Percentiles rank a stretch among this genome's conserved stretches.
Evolutionary conservation across 495 filamentous ascomycete species (phyloP).

Genomic region (Tuber magnatum): DNA sequence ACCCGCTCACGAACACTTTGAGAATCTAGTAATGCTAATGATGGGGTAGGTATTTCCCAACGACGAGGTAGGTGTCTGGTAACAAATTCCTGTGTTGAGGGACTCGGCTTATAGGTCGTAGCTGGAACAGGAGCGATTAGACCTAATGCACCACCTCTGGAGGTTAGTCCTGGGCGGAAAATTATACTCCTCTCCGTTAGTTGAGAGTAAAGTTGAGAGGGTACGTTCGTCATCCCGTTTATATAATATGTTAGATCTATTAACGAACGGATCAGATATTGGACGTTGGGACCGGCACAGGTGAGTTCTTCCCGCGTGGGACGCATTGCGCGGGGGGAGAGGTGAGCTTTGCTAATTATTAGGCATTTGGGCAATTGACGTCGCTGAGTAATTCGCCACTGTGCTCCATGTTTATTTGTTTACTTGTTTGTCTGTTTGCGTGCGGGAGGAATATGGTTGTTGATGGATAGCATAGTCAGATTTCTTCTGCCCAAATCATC

Average conservation of each 20-base stretch:
- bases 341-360: background rate
- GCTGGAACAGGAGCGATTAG: constrained; percentile 43
- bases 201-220: constrained; percentile 43
- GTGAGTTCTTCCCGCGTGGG: constrained; percentile 13
- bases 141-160: constrained; percentile 61
- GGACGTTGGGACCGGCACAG: constrained; percentile 43
- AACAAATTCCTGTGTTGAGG: background rate
- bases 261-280: constrained; percentile 6
- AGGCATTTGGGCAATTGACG: constrained; percentile 39
- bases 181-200: constrained; percentile 54
- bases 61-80: constrained; percentile 9
- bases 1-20: background rate
- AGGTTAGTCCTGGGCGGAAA: constrained; percentile 50
- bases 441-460: background rate
- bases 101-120: background rate
- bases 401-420: background rate
- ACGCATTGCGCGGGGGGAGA: background rate
- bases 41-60: constrained; percentile 27
- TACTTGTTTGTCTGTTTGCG: background rate
- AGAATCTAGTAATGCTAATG: background rate
- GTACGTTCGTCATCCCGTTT: constrained; percentile 18
- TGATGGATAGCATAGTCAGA: background rate
- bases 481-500: constrained; percentile 14
- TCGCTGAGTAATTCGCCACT: constrained; percentile 22
- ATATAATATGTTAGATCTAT: background rate